A percentile compares a stretch with the other conserved stretches of the same genome.
phyloP scores from a whole-genome alignment of 2,329 filamentous ascomycete species.

The Pseudogymnoascus sp. region DNA sequence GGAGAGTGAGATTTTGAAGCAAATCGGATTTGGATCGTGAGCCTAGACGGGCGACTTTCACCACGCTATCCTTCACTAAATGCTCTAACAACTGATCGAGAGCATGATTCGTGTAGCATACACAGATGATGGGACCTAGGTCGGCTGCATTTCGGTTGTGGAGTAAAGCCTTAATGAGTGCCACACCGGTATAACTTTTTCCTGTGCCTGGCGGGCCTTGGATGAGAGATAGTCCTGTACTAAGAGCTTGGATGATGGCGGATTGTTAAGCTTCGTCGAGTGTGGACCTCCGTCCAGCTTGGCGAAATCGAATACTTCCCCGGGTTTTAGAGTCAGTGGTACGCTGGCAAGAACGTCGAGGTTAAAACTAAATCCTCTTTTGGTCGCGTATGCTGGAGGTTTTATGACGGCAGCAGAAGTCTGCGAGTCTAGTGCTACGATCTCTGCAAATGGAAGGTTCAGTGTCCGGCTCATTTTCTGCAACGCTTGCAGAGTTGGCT shows the following conservation, averaged over 20 bases:
- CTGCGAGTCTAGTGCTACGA: slow-evolving; percentile 32
- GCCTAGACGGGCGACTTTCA: slow-evolving; percentile 21
- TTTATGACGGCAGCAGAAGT: slow-evolving; percentile 24
- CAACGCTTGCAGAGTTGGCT: slow-evolving; percentile 45
- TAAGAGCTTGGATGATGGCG: slow-evolving; percentile 45
- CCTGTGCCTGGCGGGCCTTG: slow-evolving; percentile 66
- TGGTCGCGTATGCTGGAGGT: slow-evolving; percentile 43
- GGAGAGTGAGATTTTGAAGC: slow-evolving; percentile 19
- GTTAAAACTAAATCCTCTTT: slow-evolving; percentile 41
- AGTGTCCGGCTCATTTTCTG: slow-evolving; percentile 40
- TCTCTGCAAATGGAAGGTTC: slow-evolving; percentile 40
- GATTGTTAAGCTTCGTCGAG: slow-evolving; percentile 45
- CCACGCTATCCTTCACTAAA: slow-evolving; percentile 20
- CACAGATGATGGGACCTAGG: slow-evolving; percentile 42
- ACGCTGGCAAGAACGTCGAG: slow-evolving; percentile 25
- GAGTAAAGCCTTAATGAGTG: slow-evolving; percentile 48
- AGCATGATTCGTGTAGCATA: slow-evolving; percentile 30
- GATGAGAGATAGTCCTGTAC: slow-evolving; percentile 47
- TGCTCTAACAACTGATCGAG: slow-evolving; percentile 27
- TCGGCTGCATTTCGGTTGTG: slow-evolving; percentile 31
- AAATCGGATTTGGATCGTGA: slow-evolving; percentile 21
- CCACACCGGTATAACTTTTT: slow-evolving; percentile 52
- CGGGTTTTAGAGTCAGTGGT: slow-evolving; percentile 23
- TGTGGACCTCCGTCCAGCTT: slow-evolving; percentile 23
- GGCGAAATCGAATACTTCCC: slow-evolving; percentile 24